Evolutionary conservation across 1,284 basidiomycete species (phyloP), one percentile per base, ranked within the genome.

Genomic region (Mixia osmundae): DNA sequence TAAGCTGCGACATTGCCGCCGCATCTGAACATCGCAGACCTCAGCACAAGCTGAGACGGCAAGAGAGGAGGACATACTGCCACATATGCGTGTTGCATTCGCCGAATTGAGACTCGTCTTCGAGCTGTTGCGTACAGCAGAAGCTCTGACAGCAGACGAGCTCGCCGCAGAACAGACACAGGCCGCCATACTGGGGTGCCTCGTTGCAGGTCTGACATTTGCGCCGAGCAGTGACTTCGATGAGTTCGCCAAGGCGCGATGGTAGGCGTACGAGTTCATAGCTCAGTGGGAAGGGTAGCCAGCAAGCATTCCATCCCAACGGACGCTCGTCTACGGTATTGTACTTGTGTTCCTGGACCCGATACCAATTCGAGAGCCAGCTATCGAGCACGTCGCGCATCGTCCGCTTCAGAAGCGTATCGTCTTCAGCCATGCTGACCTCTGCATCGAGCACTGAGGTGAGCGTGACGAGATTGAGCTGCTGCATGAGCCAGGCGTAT

Each of bases 81-180:
- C 82, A 66, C 46, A 76, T 77, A 55, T 97, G 91, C 61, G 79
- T 70, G 55, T 95, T 97, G 57, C 89, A 95, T 54, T 99, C 91
- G 24, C 71, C 60, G 62, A 77, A 56, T 40, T 69, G 44, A 19
- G 47, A 44, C 57, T 45, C 65, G 58, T 36, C 67, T 60, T 28
- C 61, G 62, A 31, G 62, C 18, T 60, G 50, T 47, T 85, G 78
- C 47, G 67, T 65, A 55, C 89, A 99, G 52, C 89, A 99, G 49
- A 87, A 76, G 45, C 78, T 79, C 52, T 87, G 79, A 59, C 87
- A 69, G 53, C 91, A 97, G 6, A 80, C 72, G 12, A 76, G 69
- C 30, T 71, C 64, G 1, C 89, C 89, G 49, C 91, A 99, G 35
- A 87, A 64, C 41, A 95, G 57, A 54, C 89, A 99, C 3, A 99